A percentile compares a stretch with the other conserved stretches of the same genome.
These are phyloP conservation scores for Mrakia hoshinonis DNA, from an alignment of 768 basidiomycete genomes.

Conservation along the genomic window DNA sequence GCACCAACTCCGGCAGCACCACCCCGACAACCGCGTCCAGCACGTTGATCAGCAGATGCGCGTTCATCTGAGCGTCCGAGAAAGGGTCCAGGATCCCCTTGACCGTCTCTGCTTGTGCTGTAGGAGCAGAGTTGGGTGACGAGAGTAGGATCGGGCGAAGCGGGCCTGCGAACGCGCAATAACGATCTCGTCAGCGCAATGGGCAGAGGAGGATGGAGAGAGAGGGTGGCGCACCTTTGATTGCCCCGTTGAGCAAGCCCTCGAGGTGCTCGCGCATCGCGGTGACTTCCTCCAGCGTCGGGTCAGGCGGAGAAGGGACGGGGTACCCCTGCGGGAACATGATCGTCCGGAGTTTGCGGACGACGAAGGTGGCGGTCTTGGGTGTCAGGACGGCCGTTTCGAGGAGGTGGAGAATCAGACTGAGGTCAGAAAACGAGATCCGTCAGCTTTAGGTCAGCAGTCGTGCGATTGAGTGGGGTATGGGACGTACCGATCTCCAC, in stretches of 20 bases:
- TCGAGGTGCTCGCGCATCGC: constrained; percentile 48
- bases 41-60: constrained; percentile 63
- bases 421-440: constrained; percentile 34
- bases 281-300: constrained; percentile 65
- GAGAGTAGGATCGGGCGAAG: neutral
- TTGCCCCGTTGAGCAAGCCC: constrained; percentile 40
- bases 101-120: constrained; percentile 43
- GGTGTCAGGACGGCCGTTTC: constrained; percentile 49
- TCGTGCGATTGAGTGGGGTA: neutral
- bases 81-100: constrained; percentile 40
- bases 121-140: constrained; percentile 47
- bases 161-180: neutral
- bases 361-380: constrained; percentile 49
- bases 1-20: constrained; percentile 71
- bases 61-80: constrained; percentile 55
- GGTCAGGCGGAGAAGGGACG: constrained; percentile 61
- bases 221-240: constrained; percentile 45
- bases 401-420: constrained; percentile 63
- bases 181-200: neutral
- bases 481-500: constrained; percentile 6
- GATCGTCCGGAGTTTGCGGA: constrained; percentile 55
- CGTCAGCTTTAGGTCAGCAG: neutral
- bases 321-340: constrained; percentile 83
- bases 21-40: constrained; percentile 62
- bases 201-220: neutral